These are phyloP conservation scores for Fusarium beomiforme DNA, from an alignment of 2,329 filamentous ascomycete species.

Conservation along the genomic window DNA sequence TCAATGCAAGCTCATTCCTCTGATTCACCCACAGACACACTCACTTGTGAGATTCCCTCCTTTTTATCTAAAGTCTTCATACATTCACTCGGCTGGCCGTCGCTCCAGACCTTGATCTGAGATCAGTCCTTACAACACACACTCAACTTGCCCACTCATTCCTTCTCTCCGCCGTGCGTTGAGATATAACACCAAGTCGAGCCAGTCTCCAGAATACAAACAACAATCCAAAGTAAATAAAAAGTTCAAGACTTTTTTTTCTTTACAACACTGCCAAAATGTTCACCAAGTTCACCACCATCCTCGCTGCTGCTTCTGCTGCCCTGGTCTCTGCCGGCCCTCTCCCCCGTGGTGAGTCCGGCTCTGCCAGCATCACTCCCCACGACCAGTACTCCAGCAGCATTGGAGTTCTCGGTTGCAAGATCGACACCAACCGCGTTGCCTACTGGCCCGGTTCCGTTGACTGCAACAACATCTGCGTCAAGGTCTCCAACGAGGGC, in stretches of 20 bases:
- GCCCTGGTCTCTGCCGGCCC: conserved; percentile 44
- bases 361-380: conserved; percentile 57
- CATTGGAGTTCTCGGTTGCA: conserved; percentile 68
- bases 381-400: conserved; percentile 67
- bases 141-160: conserved; percentile 31
- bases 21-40: conserved; percentile 17
- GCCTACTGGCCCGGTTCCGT: conserved; percentile 67
- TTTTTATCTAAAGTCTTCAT: conserved; percentile 24
- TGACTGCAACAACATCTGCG: conserved; percentile 66
- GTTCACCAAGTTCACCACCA: conserved; percentile 45
- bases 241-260: conserved; percentile 23
- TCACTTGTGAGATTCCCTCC: conserved; percentile 38
- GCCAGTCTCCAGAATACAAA: conserved; percentile 37
- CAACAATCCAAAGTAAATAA: conserved; percentile 13
- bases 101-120: conserved; percentile 42
- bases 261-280: conserved; percentile 36
- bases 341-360: conserved; percentile 39
- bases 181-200: conserved; percentile 40
- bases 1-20: conserved; percentile 2
- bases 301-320: conserved; percentile 46
- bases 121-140: conserved; percentile 42
- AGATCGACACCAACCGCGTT: conserved; percentile 68
- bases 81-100: conserved; percentile 44
- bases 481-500: conserved; percentile 60
- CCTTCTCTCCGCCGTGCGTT: conserved; percentile 44